phyloP scores from a whole-genome alignment of 2,329 filamentous ascomycete species.

The Apiospora koreana region DNA sequence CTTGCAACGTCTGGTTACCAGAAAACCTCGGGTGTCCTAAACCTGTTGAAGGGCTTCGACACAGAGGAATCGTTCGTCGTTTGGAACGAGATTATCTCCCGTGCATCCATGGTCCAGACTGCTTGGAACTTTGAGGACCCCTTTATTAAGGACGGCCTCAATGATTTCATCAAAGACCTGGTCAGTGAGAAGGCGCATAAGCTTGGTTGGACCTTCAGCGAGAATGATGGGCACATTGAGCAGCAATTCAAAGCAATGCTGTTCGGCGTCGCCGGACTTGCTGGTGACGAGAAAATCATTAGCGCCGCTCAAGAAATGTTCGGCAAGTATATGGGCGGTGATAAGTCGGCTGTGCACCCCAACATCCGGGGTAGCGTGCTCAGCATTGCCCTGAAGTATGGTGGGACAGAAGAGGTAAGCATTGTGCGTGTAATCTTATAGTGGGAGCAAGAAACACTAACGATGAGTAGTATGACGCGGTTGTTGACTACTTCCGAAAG shows the following conservation, averaged over 20 bases:
- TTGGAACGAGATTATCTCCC: constrained; percentile 87
- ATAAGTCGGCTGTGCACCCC: constrained; percentile 81
- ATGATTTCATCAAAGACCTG: constrained; percentile 79
- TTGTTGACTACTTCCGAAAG: constrained; percentile 74
- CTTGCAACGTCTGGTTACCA: constrained; percentile 89
- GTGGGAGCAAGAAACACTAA: not conserved
- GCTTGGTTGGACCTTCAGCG: constrained; percentile 84
- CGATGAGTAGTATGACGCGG: constrained; percentile 64
- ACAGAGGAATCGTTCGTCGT: constrained; percentile 88
- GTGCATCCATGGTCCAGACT: constrained; percentile 74
- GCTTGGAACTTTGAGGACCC: constrained; percentile 90
- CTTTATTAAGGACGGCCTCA: constrained; percentile 71
- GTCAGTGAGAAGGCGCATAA: constrained; percentile 80
- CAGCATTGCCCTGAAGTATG: constrained; percentile 79
- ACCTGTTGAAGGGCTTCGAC: constrained; percentile 82
- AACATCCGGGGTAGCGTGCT: constrained; percentile 90
- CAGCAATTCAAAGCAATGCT: constrained; percentile 94
- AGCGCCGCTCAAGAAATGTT: constrained; percentile 89
- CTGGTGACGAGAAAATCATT: constrained; percentile 77
- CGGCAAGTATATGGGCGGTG: constrained; percentile 76
- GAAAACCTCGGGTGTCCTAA: constrained; percentile 86
- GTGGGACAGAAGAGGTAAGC: constrained; percentile 76
- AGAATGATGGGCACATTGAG: constrained; percentile 82
- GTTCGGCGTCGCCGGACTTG: constrained; percentile 80
- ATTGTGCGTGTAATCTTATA: not conserved